Evolutionary conservation across 2,329 filamentous ascomycete species (phyloP).

Genomic region (Amesomyces nigricolor): DNA sequence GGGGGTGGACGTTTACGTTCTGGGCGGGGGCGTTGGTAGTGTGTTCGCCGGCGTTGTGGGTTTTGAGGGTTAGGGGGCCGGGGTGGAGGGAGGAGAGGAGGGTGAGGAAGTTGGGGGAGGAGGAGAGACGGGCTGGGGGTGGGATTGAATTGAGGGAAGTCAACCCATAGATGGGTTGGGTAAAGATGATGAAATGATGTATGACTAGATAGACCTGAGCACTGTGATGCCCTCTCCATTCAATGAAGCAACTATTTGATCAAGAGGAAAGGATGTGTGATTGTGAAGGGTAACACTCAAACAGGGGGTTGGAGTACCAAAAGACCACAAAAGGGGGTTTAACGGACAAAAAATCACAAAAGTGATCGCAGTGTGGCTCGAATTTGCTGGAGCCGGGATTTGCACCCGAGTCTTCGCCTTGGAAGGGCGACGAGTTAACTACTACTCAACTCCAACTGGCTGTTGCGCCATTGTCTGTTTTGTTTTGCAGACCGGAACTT

Average conservation of each 20-base stretch:
- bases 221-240: too few relatives aligned
- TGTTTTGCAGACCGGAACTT: too few relatives aligned
- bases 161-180: too few relatives aligned
- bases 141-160: too few relatives aligned
- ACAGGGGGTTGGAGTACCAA: background rate
- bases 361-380: background rate
- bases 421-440: slow-evolving; percentile 25
- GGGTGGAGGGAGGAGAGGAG: slow-evolving; percentile 40
- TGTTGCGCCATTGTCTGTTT: background rate
- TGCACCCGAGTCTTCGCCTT: slow-evolving; percentile 25
- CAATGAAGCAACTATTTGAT: background rate
- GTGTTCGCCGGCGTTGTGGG: slow-evolving; percentile 44
- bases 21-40: slow-evolving; percentile 46
- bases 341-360: slow-evolving; percentile 1
- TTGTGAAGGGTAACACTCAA: background rate
- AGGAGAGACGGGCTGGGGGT: slow-evolving; percentile 24
- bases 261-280: too few relatives aligned
- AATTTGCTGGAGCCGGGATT: slow-evolving; percentile 25
- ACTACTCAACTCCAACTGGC: slow-evolving; percentile 21
- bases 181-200: background rate
- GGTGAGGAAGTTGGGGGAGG: slow-evolving; percentile 28
- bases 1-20: slow-evolving; percentile 59
- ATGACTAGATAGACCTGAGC: background rate
- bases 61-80: slow-evolving; percentile 48
- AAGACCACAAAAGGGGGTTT: too few relatives aligned